Conservation (phyloP, 2,329 filamentous ascomycete genomes). For the Trichoderma lentiforme region DNA sequence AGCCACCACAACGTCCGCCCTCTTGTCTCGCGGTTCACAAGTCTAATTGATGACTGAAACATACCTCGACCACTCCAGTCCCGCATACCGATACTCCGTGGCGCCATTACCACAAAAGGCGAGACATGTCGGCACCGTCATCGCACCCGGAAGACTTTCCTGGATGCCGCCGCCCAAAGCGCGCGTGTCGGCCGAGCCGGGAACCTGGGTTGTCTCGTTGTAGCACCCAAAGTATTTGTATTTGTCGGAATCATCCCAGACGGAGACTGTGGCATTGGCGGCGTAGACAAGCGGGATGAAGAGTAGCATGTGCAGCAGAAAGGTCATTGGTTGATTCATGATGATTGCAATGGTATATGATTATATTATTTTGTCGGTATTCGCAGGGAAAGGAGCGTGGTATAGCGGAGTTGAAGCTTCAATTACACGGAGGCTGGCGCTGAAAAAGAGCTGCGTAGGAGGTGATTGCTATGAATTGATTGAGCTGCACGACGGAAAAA, state of each 20-base stretch:
- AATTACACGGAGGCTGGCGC: too few species aligned
- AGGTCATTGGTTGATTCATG: neutral
- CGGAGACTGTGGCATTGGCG: slow-evolving; percentile 22
- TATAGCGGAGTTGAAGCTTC: neutral
- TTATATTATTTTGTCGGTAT: neutral
- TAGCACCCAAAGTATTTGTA: slow-evolving; percentile 53
- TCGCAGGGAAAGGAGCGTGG: neutral
- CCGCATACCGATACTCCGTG: slow-evolving; percentile 47
- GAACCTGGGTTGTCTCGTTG: slow-evolving; percentile 52
- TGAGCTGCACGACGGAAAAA: neutral
- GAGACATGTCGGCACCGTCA: slow-evolving; percentile 53
- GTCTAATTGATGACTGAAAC: slow-evolving; percentile 15
- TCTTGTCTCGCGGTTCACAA: neutral
- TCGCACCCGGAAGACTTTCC: slow-evolving; percentile 40
- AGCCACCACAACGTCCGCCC: neutral
- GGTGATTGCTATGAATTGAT: neutral
- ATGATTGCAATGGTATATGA: neutral
- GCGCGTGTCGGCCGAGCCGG: slow-evolving; percentile 40
- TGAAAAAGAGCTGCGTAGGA: neutral
- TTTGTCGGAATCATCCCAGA: slow-evolving; percentile 35
- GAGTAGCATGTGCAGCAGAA: slow-evolving; percentile 9
- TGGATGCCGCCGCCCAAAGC: slow-evolving; percentile 45
- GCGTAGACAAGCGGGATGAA: slow-evolving; percentile 21
- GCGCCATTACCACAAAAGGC: slow-evolving; percentile 45
- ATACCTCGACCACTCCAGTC: slow-evolving; percentile 51